Percentiles rank a stretch among this genome's conserved stretches.
These are phyloP conservation scores for Cicer pinnatifidum DNA, from an alignment of 306 rosid genomes.

Conservation along the genomic window DNA sequence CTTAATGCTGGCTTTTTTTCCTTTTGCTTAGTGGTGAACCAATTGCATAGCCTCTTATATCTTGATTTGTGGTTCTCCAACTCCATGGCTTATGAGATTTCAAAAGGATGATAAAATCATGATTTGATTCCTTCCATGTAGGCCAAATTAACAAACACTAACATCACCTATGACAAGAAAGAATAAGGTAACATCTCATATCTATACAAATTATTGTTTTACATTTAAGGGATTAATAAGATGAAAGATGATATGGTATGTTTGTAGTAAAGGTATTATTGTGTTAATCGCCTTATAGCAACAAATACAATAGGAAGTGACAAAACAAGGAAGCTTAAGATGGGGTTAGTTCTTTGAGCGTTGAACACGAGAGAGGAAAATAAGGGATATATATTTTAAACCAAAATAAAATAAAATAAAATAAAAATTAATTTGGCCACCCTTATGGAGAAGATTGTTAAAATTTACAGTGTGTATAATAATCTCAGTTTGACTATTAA, in stretches of 20 bases:
- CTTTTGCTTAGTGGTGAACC: slow-evolving; percentile 62
- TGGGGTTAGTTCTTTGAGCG: slow-evolving; percentile 45
- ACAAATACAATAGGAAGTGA: slow-evolving; percentile 41
- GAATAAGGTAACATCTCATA: not conserved
- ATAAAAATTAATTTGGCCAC: too few species aligned
- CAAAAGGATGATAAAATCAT: not conserved
- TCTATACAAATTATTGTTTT: not conserved
- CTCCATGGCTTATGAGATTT: slow-evolving; percentile 47
- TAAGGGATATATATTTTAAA: slow-evolving; percentile 29
- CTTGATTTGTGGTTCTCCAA: slow-evolving; percentile 51
- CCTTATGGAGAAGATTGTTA: too few species aligned
- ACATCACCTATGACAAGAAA: not conserved
- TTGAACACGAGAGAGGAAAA: slow-evolving; percentile 56
- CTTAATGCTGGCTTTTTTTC: slow-evolving; percentile 49
- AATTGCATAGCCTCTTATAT: slow-evolving; percentile 53
- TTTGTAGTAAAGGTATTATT: slow-evolving; percentile 43
- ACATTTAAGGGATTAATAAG: slow-evolving; percentile 7
- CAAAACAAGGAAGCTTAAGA: slow-evolving; percentile 38
- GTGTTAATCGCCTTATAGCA: slow-evolving; percentile 55
- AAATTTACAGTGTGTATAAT: too few species aligned
- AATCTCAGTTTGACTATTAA: too few species aligned
- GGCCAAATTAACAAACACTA: not conserved
- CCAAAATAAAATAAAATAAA: slow-evolving; percentile 38
- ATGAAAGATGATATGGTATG: slow-evolving; percentile 19
- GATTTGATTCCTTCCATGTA: not conserved